Percentiles rank a stretch among this genome's conserved stretches.
phyloP scores from a whole-genome alignment of 75 land plant genomes.

The Cunninghamia lanceolata region DNA sequence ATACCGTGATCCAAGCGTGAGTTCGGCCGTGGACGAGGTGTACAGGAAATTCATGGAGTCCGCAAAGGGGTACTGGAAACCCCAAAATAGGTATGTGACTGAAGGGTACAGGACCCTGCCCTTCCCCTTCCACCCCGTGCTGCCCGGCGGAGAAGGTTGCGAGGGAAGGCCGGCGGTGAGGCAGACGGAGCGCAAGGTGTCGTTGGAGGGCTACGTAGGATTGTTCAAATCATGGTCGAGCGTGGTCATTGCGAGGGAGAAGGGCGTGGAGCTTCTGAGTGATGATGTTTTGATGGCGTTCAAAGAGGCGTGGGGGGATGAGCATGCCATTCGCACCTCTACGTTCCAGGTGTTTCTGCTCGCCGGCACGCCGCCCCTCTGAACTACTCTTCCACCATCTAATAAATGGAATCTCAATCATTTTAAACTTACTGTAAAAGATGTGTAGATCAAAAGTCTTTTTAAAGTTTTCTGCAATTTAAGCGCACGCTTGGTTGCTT shows the following conservation, averaged over 20 bases:
- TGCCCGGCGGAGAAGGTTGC: neutral
- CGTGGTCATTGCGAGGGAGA: constrained; percentile 9
- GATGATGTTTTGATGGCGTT: constrained; percentile 13
- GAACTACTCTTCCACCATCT: no score
- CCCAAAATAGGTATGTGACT: constrained; percentile 6
- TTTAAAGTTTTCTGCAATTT: no score
- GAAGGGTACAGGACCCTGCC: constrained; percentile 25
- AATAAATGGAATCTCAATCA: no score
- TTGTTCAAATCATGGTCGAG: constrained; percentile 26
- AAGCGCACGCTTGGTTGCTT: no score
- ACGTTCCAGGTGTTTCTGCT: constrained; percentile 18
- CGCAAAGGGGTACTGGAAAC: constrained; percentile 19
- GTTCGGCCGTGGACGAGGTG: constrained; percentile 18
- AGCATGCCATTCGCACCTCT: constrained; percentile 1
- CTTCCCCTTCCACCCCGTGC: constrained; percentile 29
- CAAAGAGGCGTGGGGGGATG: constrained; percentile 25
- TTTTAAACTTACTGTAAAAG: no score
- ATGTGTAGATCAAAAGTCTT: no score
- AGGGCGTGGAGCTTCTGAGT: constrained; percentile 25
- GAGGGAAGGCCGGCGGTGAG: neutral
- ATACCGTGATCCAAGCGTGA: constrained; percentile 8
- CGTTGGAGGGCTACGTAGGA: constrained; percentile 11
- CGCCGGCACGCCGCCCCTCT: constrained; percentile 10
- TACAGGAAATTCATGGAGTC: neutral
- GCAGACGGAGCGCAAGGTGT: constrained; percentile 8